A percentile compares a stretch with the other conserved stretches of the same genome.
phyloP scores from a whole-genome alignment of 495 filamentous ascomycete species.

The Aspergillus haitiensis region DNA sequence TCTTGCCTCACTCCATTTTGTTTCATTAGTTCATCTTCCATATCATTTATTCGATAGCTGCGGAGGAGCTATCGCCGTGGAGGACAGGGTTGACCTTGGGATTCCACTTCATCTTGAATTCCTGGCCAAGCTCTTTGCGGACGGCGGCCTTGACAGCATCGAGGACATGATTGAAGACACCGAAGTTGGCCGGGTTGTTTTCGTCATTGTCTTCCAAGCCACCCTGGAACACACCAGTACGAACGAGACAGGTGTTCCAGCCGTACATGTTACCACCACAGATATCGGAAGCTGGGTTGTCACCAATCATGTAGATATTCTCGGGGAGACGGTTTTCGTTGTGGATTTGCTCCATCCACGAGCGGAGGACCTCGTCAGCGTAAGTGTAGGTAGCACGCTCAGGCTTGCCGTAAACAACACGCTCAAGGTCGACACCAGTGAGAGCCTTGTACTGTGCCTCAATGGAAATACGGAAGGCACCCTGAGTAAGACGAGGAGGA shows the following conservation, averaged over 20 bases:
- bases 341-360: slow-evolving; percentile 77
- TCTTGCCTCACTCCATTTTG: background rate
- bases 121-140: slow-evolving; percentile 55
- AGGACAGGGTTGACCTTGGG: slow-evolving; percentile 65
- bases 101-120: slow-evolving; percentile 60
- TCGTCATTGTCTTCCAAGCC: slow-evolving; percentile 50
- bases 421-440: slow-evolving; percentile 73
- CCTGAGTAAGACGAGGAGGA: slow-evolving; percentile 70
- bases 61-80: slow-evolving; percentile 52
- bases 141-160: slow-evolving; percentile 56
- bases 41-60: slow-evolving; percentile 49
- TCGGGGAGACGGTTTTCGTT: slow-evolving; percentile 66
- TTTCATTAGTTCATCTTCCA: slow-evolving; percentile 20
- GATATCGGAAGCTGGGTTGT: slow-evolving; percentile 78
- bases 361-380: slow-evolving; percentile 71
- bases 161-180: slow-evolving; percentile 56
- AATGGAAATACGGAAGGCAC: slow-evolving; percentile 72
- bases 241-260: slow-evolving; percentile 74
- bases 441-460: slow-evolving; percentile 78
- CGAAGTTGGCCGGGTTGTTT: slow-evolving; percentile 58
- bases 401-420: slow-evolving; percentile 82
- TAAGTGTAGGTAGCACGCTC: slow-evolving; percentile 79
- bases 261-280: slow-evolving; percentile 79
- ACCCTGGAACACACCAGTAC: slow-evolving; percentile 61
- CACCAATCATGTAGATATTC: slow-evolving; percentile 81